Percentiles rank a stretch among this genome's conserved stretches.
Conservation (phyloP, 345 rosid genomes). For the Eucalyptus guilfoylei region DNA sequence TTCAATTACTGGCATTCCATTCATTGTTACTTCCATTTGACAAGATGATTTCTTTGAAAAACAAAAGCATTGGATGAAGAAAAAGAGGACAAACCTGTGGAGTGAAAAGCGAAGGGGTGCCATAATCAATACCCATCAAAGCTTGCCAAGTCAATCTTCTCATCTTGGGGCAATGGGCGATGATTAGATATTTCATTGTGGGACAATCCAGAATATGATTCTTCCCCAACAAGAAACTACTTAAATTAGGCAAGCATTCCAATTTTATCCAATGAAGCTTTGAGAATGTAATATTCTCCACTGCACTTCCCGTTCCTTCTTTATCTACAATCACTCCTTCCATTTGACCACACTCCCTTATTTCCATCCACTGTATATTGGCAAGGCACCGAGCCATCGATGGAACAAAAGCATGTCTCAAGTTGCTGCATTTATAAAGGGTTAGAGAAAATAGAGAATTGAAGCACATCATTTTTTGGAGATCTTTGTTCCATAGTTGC, state of each 20-base stretch:
- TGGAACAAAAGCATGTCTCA: not conserved
- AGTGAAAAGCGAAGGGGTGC: not conserved
- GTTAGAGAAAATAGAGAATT: not conserved
- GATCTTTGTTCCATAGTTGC: not conserved
- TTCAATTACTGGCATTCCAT: not conserved
- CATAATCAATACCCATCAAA: not conserved
- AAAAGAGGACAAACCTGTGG: not conserved
- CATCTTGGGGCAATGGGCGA: not conserved
- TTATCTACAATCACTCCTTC: not conserved
- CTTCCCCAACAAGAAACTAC: not conserved
- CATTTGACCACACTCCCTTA: not conserved
- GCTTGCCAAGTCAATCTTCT: not conserved
- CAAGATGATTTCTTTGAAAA: not conserved
- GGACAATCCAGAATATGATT: not conserved
- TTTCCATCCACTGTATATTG: rapidly evolving
- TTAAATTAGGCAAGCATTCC: not conserved
- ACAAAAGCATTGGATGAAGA: not conserved
- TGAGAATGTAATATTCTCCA: not conserved
- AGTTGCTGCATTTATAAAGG: not conserved
- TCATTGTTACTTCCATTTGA: not conserved
- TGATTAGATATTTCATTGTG: rapidly evolving
- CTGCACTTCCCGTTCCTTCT: not conserved
- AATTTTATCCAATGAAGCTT: rapidly evolving
- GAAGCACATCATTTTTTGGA: not conserved
- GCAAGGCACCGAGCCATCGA: not conserved